phyloP scores from a whole-genome alignment of 1,139 yeast species.

The Protomyces inundatus region DNA sequence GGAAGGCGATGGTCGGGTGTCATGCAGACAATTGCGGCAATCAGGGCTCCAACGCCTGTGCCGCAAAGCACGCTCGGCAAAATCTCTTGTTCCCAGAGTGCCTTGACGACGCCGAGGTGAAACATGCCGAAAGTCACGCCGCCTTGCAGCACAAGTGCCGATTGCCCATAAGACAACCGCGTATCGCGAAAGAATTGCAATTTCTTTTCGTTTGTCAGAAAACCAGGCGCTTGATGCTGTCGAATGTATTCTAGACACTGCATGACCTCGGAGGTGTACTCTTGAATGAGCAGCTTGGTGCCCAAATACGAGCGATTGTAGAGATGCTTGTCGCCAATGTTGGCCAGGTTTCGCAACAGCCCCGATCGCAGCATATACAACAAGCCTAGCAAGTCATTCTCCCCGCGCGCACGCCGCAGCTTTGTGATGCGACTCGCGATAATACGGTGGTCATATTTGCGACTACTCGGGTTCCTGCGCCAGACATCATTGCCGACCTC shows the following conservation, averaged over 20 bases:
- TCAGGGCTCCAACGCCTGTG: constrained; percentile 91
- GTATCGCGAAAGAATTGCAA: constrained; percentile 81
- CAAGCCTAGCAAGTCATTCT: constrained; percentile 54
- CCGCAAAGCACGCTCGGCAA: constrained; percentile 89
- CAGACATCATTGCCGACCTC: constrained; percentile 31
- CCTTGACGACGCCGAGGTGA: constrained; percentile 85
- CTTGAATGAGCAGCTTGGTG: constrained; percentile 76
- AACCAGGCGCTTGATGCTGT: constrained; percentile 40
- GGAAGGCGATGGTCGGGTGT: constrained; percentile 67
- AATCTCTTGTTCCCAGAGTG: constrained; percentile 64
- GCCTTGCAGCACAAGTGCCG: constrained; percentile 88
- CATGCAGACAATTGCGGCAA: constrained; percentile 81
- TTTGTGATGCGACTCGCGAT: constrained; percentile 68
- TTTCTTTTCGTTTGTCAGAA: constrained; percentile 39
- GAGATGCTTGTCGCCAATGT: constrained; percentile 71
- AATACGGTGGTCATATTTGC: constrained; percentile 75
- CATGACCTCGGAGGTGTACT: constrained; percentile 73
- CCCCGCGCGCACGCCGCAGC: constrained; percentile 57
- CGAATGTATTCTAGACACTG: constrained; percentile 43
- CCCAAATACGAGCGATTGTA: constrained; percentile 53
- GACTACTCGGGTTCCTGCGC: constrained; percentile 81
- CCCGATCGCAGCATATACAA: constrained; percentile 77
- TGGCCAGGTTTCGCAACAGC: constrained; percentile 80
- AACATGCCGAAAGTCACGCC: constrained; percentile 92
- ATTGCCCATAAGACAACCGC: constrained; percentile 83